phyloP scores from a whole-genome alignment of 2,329 filamentous ascomycete species.

The Aspergillus sp. region DNA sequence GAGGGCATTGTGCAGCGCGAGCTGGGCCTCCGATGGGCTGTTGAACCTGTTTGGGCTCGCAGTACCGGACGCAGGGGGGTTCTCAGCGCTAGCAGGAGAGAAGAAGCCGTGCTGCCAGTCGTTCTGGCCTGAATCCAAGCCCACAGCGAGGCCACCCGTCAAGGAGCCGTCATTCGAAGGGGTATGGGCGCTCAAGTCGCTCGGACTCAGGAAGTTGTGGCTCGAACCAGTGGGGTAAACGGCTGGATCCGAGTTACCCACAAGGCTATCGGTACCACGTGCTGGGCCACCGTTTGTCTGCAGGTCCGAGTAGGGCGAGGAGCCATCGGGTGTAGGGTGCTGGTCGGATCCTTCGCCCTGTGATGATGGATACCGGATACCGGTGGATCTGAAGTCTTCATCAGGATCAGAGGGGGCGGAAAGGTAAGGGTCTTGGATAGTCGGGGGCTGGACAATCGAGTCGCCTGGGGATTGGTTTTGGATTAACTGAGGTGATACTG shows the following conservation, averaged over 20 bases:
- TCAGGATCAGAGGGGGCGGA: constrained; percentile 30
- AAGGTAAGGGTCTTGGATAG: constrained; percentile 30
- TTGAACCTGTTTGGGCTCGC: constrained; percentile 3
- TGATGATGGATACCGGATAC: constrained; percentile 22
- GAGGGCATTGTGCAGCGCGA: constrained; percentile 2
- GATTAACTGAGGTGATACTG: background rate
- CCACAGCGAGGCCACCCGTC: constrained; percentile 12
- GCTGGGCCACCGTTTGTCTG: constrained; percentile 4
- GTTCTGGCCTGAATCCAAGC: constrained; percentile 8
- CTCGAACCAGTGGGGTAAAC: constrained; percentile 8
- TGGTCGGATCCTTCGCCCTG: constrained; percentile 10
- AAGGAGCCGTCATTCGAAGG: constrained; percentile 16
- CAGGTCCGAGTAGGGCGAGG: constrained; percentile 9
- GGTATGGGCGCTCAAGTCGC: constrained; percentile 19
- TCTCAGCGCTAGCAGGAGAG: constrained; percentile 9
- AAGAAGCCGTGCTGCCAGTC: constrained; percentile 4
- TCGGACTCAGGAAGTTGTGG: constrained; percentile 22
- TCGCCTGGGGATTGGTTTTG: constrained; percentile 9
- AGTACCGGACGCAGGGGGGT: constrained; percentile 18
- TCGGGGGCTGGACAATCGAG: constrained; percentile 18
- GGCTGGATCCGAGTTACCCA: constrained; percentile 7
- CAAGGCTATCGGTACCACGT: constrained; percentile 1
- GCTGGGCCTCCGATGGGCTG: constrained; percentile 3
- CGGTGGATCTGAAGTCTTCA: constrained; percentile 26
- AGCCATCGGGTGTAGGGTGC: constrained; percentile 8